phyloP scores from a whole-genome alignment of 2,329 filamentous ascomycete genomes.

The Sporothrix euskadiensis region DNA sequence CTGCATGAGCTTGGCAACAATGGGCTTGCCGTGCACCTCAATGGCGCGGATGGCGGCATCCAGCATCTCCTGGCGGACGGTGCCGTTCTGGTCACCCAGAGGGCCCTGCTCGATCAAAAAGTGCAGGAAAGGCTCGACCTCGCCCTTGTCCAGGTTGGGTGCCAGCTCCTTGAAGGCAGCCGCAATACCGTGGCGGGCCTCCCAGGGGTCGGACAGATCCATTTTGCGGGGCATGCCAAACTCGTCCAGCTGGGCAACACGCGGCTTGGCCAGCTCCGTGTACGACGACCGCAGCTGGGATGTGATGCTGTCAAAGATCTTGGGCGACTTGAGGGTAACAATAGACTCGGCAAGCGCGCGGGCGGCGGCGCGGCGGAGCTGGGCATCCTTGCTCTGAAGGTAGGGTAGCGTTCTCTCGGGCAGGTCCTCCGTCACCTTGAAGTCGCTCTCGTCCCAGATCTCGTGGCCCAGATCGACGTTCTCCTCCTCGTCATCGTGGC shows the following conservation, averaged over 20 bases:
- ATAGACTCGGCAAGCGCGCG: conserved; percentile 77
- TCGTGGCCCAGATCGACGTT: conserved; percentile 80
- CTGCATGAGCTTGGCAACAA: conserved; percentile 88
- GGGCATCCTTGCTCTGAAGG: conserved; percentile 74
- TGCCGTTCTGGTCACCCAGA: conserved; percentile 75
- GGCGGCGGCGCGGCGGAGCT: conserved; percentile 80
- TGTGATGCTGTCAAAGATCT: conserved; percentile 54
- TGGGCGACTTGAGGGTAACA: conserved; percentile 57
- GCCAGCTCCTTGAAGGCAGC: conserved; percentile 83
- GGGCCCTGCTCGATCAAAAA: conserved; percentile 87
- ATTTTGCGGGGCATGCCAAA: conserved; percentile 93
- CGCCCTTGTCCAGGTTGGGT: conserved; percentile 63
- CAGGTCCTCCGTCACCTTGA: conserved; percentile 66
- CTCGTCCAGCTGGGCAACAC: conserved; percentile 80
- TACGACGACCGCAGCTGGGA: conserved; percentile 70
- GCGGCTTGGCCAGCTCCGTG: conserved; percentile 75
- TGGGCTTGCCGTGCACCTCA: conserved; percentile 73
- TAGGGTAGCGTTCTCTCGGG: conserved; percentile 73
- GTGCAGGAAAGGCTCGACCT: conserved; percentile 74
- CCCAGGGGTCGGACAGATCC: conserved; percentile 87
- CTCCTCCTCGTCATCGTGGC: conserved; percentile 86
- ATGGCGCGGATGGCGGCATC: conserved; percentile 84
- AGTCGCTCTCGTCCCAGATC: conserved; percentile 93
- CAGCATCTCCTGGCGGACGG: conserved; percentile 86
- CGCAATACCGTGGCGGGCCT: conserved; percentile 84